phyloP scores from a whole-genome alignment of 148 eudicot species.

The Limonium bicolor region DNA sequence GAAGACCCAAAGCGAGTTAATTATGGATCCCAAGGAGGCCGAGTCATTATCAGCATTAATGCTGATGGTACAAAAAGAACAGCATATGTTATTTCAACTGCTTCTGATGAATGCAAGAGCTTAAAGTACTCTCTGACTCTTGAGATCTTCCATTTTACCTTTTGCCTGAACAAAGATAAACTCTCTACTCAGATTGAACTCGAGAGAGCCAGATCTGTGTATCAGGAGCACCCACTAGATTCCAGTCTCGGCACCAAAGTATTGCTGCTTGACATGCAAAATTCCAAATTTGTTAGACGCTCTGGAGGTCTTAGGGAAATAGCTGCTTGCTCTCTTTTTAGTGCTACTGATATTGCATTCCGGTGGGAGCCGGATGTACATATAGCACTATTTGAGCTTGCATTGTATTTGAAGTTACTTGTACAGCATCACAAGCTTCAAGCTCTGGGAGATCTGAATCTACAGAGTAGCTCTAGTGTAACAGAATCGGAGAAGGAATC shows the following conservation, averaged over 20 bases:
- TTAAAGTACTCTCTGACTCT: conserved; percentile 65
- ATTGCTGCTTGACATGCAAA: conserved; percentile 67
- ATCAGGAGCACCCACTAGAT: conserved; percentile 59
- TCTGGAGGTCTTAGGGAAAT: conserved; percentile 80
- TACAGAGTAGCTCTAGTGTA: conserved; percentile 11
- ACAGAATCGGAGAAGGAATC: conserved; percentile 27
- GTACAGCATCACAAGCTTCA: conserved; percentile 54
- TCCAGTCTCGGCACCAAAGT: conserved; percentile 41
- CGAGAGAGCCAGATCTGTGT: conserved; percentile 79
- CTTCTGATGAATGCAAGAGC: conserved; percentile 40
- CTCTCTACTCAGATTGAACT: conserved; percentile 75
- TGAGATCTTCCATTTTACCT: conserved; percentile 64
- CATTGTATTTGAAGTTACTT: conserved; percentile 46
- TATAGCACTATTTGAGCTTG: conserved; percentile 68
- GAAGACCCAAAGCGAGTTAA: conserved; percentile 89
- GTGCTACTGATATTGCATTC: conserved; percentile 83
- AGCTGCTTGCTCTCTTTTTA: conserved; percentile 81
- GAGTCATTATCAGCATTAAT: conserved; percentile 43
- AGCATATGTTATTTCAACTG: conserved; percentile 53
- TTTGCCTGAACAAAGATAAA: conserved; percentile 77
- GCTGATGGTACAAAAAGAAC: conserved; percentile 75
- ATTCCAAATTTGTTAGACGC: conserved; percentile 74
- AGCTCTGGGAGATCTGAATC: conserved; percentile 17
- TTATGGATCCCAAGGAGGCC: conserved; percentile 98
- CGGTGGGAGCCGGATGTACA: conserved; percentile 99